Evolutionary conservation across 1,139 yeast genomes (phyloP).

Genomic region (Hanseniaspora gamundiae): DNA sequence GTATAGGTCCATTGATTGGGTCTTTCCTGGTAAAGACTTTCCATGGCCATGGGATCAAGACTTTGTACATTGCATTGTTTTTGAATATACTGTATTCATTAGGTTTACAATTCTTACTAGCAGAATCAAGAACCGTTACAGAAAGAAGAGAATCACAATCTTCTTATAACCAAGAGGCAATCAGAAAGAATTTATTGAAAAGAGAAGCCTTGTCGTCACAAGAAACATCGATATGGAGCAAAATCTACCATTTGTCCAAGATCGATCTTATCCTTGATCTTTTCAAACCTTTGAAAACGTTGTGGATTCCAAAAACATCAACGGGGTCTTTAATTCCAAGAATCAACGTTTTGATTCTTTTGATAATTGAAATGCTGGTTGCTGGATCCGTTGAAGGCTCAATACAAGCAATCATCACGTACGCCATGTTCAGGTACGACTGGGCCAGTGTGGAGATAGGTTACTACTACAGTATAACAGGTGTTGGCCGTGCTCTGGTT

Average conservation of each 20-base stretch:
- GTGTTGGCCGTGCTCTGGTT: slow-evolving; percentile 31
- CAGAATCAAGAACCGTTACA: slow-evolving; percentile 40
- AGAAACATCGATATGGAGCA: not conserved
- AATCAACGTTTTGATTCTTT: slow-evolving; percentile 34
- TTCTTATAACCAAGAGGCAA: slow-evolving; percentile 6
- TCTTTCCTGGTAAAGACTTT: slow-evolving; percentile 25
- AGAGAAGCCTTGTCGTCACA: not conserved
- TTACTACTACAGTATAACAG: slow-evolving; percentile 37
- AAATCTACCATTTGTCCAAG: slow-evolving; percentile 1
- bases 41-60: slow-evolving; percentile 14
- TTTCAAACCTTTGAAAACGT: slow-evolving; percentile 36
- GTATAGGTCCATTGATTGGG: slow-evolving; percentile 44
- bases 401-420: slow-evolving; percentile 41
- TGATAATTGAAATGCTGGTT: slow-evolving; percentile 36
- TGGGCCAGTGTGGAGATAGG: slow-evolving; percentile 50
- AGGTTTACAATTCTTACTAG: slow-evolving; percentile 29
- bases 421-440: slow-evolving; percentile 44
- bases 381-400: slow-evolving; percentile 24
- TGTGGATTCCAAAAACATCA: slow-evolving; percentile 30
- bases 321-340: slow-evolving; percentile 30
- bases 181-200: not conserved
- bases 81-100: slow-evolving; percentile 13
- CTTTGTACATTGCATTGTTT: slow-evolving; percentile 12
- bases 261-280: slow-evolving; percentile 11
- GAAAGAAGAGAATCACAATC: slow-evolving; percentile 34